Percentiles rank a stretch among this genome's conserved stretches.
Conservation (phyloP, 2,329 filamentous ascomycete genomes). For the Aspergillus tanneri region DNA sequence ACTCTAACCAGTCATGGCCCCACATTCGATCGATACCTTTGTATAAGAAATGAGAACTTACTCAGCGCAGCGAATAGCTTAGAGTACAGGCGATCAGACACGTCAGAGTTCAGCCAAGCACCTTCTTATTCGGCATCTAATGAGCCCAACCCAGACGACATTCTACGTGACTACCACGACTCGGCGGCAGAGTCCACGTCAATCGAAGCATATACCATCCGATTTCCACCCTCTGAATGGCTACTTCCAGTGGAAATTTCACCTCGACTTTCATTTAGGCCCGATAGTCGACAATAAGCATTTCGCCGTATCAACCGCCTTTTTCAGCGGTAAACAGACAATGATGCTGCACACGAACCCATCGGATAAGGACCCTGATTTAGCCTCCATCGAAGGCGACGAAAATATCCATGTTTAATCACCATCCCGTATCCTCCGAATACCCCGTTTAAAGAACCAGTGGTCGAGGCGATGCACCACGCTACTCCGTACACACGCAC, state of each 20-base stretch:
- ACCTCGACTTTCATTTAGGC: background rate
- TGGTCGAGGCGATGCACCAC: background rate
- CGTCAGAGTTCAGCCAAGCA: background rate
- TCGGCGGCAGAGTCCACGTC: background rate
- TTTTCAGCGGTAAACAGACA: background rate
- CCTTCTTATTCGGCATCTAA: background rate
- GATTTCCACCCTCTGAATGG: constrained; percentile 1
- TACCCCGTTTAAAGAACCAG: background rate
- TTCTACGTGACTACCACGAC: background rate
- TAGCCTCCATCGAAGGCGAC: constrained; percentile 2
- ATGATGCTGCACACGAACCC: constrained; percentile 1
- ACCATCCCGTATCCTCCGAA: background rate
- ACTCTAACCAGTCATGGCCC: too few relatives aligned
- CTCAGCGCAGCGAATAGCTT: too few relatives aligned
- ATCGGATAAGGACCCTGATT: background rate
- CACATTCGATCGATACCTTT: background rate
- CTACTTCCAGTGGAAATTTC: constrained; percentile 3
- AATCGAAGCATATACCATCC: background rate
- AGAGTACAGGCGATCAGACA: background rate
- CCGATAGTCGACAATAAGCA: background rate
- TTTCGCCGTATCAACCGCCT: background rate
- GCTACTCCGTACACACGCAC: background rate
- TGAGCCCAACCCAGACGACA: background rate
- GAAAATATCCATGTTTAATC: background rate
- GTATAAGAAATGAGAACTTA: too few relatives aligned